Conservation (phyloP, 108 stramenopile genomes). For the Discostella stelligeroides region DNA sequence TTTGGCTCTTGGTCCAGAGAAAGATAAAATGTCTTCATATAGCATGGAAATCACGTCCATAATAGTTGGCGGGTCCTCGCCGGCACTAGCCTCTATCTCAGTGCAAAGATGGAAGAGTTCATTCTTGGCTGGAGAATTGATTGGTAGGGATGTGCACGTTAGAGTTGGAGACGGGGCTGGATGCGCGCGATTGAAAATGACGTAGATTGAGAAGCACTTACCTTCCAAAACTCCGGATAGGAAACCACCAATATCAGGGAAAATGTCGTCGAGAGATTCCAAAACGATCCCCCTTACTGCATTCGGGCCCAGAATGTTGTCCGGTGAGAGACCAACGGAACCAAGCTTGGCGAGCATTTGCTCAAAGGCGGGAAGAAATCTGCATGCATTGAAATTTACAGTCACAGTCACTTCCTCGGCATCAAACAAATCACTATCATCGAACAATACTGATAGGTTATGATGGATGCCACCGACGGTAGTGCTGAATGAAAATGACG, state of each 20-base stretch:
- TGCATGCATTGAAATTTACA: constrained; percentile 28
- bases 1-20: not conserved
- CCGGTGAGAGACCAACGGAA: constrained; percentile 10
- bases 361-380: constrained; percentile 8
- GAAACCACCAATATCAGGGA: constrained; percentile 18
- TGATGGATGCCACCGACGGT: constrained; percentile 4
- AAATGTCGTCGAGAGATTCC: constrained; percentile 14
- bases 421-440: constrained; percentile 30
- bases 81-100: constrained; percentile 13
- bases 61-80: constrained; percentile 17
- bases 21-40: constrained; percentile 18
- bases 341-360: constrained; percentile 26
- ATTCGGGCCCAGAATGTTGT: constrained; percentile 20
- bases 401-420: not conserved
- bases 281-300: not conserved
- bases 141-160: no score
- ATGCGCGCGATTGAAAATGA: no score
- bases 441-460: constrained; percentile 9
- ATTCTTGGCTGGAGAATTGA: constrained; percentile 40
- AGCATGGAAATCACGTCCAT: constrained; percentile 21
- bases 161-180: no score
- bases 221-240: constrained; percentile 25
- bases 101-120: constrained; percentile 37
- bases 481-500: constrained; percentile 14
- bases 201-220: no score